Conservation (phyloP, 31 red algal species). For the Bonnemaisonia californica region DNA sequence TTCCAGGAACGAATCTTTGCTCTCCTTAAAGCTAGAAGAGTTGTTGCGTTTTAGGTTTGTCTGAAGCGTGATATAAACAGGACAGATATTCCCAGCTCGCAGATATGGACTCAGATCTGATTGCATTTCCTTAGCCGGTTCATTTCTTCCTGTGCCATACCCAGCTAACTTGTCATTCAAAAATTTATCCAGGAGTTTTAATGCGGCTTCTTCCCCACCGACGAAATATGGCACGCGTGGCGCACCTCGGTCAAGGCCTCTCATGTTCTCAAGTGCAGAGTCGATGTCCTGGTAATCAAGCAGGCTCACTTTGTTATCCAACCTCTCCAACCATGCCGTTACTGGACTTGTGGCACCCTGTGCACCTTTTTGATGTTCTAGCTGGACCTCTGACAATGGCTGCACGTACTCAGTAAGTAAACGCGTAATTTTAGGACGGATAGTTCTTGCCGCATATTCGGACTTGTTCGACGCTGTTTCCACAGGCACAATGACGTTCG, state of each 20-base stretch:
- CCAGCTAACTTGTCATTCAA: slow-evolving; percentile 28
- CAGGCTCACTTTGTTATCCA: slow-evolving; percentile 5
- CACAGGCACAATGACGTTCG: slow-evolving; percentile 88
- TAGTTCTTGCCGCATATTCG: slow-evolving; percentile 89
- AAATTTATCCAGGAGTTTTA: slow-evolving; percentile 62
- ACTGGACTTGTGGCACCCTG: not conserved
- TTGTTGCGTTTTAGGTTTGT: slow-evolving; percentile 19
- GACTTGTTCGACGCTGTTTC: slow-evolving; percentile 66
- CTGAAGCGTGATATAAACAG: slow-evolving; percentile 69
- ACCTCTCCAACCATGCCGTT: not conserved
- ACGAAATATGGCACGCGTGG: slow-evolving; percentile 55
- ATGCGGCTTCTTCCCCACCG: slow-evolving; percentile 72
- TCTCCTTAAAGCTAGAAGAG: slow-evolving; percentile 36
- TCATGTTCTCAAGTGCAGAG: slow-evolving; percentile 25
- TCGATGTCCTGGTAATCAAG: slow-evolving; percentile 43
- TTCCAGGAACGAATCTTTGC: slow-evolving; percentile 82
- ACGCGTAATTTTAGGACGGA: slow-evolving; percentile 79
- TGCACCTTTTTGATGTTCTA: not conserved
- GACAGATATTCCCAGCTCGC: slow-evolving; percentile 88
- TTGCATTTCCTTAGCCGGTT: slow-evolving; percentile 66
- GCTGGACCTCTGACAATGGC: slow-evolving; percentile 36
- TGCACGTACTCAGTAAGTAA: slow-evolving; percentile 43
- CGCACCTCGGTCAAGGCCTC: slow-evolving; percentile 66
- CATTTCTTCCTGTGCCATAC: slow-evolving; percentile 76
- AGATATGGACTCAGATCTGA: slow-evolving; percentile 88